Evolutionary conservation across 768 basidiomycete species (phyloP).

Genomic region (Tylopilus sp.): DNA sequence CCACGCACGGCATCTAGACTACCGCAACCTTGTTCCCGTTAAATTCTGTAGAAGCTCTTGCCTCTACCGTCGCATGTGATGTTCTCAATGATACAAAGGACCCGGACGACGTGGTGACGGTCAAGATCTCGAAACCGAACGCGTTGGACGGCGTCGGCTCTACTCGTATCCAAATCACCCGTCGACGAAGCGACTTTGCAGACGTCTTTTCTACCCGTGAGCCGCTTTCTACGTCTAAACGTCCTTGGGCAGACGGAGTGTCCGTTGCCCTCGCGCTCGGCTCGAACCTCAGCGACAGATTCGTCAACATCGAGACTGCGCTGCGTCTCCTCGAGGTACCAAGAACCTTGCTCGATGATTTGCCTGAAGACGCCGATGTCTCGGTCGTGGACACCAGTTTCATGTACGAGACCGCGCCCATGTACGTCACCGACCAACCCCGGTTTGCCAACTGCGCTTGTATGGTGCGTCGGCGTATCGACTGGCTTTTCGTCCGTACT

Average conservation of each 20-base stretch:
- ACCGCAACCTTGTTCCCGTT: slow-evolving; percentile 47
- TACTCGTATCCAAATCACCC: slow-evolving; percentile 59
- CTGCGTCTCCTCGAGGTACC: slow-evolving; percentile 66
- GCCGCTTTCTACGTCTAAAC: background rate
- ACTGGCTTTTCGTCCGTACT: background rate
- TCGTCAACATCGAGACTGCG: slow-evolving; percentile 77
- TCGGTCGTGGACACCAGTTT: slow-evolving; percentile 76
- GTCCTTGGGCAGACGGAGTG: too few relatives aligned
- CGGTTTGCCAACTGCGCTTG: slow-evolving; percentile 90
- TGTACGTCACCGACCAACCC: slow-evolving; percentile 93
- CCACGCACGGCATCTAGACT: slow-evolving; percentile 34
- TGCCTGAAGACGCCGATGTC: slow-evolving; percentile 27
- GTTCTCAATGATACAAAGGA: slow-evolving; percentile 35
- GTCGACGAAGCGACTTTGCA: slow-evolving; percentile 40
- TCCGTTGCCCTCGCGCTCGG: slow-evolving; percentile 76
- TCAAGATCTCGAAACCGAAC: slow-evolving; percentile 68
- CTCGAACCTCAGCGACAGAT: slow-evolving; percentile 86
- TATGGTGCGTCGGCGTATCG: slow-evolving; percentile 51
- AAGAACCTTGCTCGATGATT: slow-evolving; percentile 21
- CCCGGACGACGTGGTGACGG: slow-evolving; percentile 35
- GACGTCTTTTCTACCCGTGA: background rate
- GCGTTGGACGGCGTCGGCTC: slow-evolving; percentile 67
- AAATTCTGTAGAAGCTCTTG: slow-evolving; percentile 74
- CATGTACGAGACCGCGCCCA: slow-evolving; percentile 89
- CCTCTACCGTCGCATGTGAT: slow-evolving; percentile 49